Evolutionary conservation across 2,329 filamentous ascomycete genomes (phyloP), one percentile per base, ranked within the genome.

Genomic region (Fusarium setosum): DNA sequence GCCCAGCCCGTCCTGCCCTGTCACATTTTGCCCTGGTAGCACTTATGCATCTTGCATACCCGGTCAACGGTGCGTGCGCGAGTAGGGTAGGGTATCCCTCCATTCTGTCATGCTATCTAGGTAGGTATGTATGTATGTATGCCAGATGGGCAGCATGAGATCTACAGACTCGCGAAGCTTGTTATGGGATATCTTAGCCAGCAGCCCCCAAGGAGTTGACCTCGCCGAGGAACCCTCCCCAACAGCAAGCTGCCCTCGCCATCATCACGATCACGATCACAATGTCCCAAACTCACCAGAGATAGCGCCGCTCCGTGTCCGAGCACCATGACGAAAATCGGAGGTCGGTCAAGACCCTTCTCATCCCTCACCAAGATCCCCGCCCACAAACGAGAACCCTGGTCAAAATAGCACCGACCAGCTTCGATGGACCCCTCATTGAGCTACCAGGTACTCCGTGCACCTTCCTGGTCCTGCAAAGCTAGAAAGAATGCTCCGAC

Each of bases 41-140:
- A 61, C 69, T 72, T 67, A 69, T 72, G 63, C 67, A 69, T 63
- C 65, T 63, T 72, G 69, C 67, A 72, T 72, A 70, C 67, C 69
- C 65, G 62, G 56, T 44, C 42, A 71, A 72, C 67, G 65, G 65
- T 68, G 65, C 54, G 63, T 58, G 65, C 54, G 63, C 56, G 57
- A 67, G 64, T 52, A 69, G 61, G 64, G 61, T 59, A 63, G 61
- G 64, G 61, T 59, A 63, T 59, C 42, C 53, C 53, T 63, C 52
- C 44, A 50, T n/a, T 47, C 61, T 65, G 53, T 56, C 61, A 69
- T 69, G 64, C 59, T 57, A 59, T n/a, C n/a, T n/a, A n/a, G n/a
- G n/a, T n/a, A n/a, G n/a, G n/a, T n/a, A n/a, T n/a, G n/a, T n/a
- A n/a, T n/a, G n/a, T n/a, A n/a, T n/a, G n/a, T n/a, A n/a, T 60